A percentile compares a stretch with the other conserved stretches of the same genome.
phyloP scores from a whole-genome alignment of 805 yeast genomes.

The Candida nitratophila region DNA sequence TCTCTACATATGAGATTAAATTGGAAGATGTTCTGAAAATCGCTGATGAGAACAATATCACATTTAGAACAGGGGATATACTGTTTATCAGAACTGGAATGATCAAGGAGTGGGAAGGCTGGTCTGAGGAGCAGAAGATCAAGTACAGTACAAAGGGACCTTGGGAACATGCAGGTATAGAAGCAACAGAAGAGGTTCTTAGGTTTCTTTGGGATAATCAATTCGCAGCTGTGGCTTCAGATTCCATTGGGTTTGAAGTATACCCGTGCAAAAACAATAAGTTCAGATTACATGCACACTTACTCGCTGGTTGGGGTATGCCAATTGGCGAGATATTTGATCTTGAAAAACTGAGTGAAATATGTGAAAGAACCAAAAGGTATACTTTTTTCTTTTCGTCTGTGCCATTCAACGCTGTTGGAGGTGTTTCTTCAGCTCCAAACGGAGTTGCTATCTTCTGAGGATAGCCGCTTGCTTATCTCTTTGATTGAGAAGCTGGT shows the following conservation, averaged over 20 bases:
- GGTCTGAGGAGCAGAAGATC: slow-evolving; percentile 2
- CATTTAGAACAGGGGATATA: slow-evolving; percentile 23
- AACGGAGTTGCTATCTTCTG: slow-evolving; percentile 37
- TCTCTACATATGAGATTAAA: slow-evolving; percentile 17
- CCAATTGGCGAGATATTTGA: slow-evolving; percentile 28
- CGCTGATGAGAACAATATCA: slow-evolving; percentile 15
- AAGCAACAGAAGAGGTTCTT: slow-evolving; percentile 6
- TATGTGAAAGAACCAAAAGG: slow-evolving; percentile 17
- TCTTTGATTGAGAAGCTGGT: too few relatives aligned
- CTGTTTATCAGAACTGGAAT: slow-evolving; percentile 24
- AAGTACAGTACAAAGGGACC: slow-evolving; percentile 8
- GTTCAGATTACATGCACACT: slow-evolving; percentile 8
- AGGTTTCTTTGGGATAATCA: slow-evolving; percentile 9
- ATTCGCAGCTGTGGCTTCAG: slow-evolving; percentile 10
- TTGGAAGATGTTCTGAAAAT: slow-evolving; percentile 15
- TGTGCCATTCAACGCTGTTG: slow-evolving; percentile 26
- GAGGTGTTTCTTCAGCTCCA: slow-evolving; percentile 29
- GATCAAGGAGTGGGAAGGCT: slow-evolving; percentile 16
- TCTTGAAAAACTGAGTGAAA: slow-evolving; percentile 20
- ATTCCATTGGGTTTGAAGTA: slow-evolving; percentile 11
- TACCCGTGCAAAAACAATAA: slow-evolving; percentile 4
- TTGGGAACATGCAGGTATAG: slow-evolving; percentile 9
- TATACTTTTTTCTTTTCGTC: slow-evolving; percentile 24
- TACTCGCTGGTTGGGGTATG: slow-evolving; percentile 26
- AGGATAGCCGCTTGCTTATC: too few relatives aligned